Evolutionary conservation across 2,329 filamentous ascomycete species (phyloP), one percentile per base, ranked within the genome.

Genomic region (Microsporum canis): DNA sequence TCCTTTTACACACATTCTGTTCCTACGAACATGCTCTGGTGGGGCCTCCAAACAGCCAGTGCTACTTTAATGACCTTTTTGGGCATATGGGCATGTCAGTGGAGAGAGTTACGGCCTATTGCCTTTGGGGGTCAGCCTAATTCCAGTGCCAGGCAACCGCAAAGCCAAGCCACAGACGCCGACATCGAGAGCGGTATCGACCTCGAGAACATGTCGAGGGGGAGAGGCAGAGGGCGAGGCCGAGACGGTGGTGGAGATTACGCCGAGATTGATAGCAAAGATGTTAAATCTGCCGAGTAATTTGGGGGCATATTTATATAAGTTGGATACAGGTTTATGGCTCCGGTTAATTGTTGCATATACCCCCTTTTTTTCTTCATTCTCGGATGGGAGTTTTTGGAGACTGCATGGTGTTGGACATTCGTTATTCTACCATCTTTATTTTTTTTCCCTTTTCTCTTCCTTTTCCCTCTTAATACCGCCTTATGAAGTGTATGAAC

Each of bases 41-140:
- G 94, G 92, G 78, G 76, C 1, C 72, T 88, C 0, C 85, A 88
- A 70, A 73, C 80, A 57, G 78, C 78, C 45, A 87, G 84, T 66
- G 80, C 82, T 3, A 76, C 75, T 0, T 70, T 88, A 41, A 88
- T 88, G 84, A 83, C 80, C 6, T 83, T 79, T 55, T 78, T 94
- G 1, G 91, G 89, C 3, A 87, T 95, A 41, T 97, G 92, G 89
- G 89, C 87, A 2, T 97, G 92, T 71, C 89, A 87, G 70, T 95
- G 91, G 80, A 82, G 92, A 63, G 94, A 99, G 75, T 77, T 99
- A 61, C 82, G 85, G 69, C 92, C 94, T 8, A 95, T 97, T 68
- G 87, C 84, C 62, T 96, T 97, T 70, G 90, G 90, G 23, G 87
- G 66, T 63, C 36, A 34, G 12, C 10, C 36, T 14, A 14, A 12